Evolutionary conservation across 495 filamentous ascomycete species (phyloP).

Genomic region (Bathelium albidoporum): DNA sequence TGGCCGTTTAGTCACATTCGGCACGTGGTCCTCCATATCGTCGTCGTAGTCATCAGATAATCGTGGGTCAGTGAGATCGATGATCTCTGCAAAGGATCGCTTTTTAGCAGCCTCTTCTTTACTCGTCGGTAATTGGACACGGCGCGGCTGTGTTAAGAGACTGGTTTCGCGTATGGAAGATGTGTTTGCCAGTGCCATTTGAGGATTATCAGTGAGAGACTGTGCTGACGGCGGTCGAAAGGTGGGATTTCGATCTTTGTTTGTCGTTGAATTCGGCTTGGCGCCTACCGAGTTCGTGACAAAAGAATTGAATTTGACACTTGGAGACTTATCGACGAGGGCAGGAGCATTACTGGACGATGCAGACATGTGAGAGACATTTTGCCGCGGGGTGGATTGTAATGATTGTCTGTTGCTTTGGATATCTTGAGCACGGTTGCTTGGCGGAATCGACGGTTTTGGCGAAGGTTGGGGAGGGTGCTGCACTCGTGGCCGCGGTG

Average conservation of each 20-base stretch:
- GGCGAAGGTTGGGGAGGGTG: not conserved
- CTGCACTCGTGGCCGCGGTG: slow-evolving; percentile 1
- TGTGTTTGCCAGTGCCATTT: not conserved
- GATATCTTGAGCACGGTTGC: no score
- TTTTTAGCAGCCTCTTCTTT: slow-evolving; percentile 38
- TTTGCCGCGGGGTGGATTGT: not conserved
- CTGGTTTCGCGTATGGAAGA: not conserved
- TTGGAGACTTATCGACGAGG: no score
- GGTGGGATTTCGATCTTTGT: not conserved
- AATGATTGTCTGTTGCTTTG: not conserved
- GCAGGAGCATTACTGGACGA: no score
- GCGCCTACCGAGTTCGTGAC: no score
- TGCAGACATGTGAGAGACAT: no score
- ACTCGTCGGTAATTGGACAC: slow-evolving; percentile 17
- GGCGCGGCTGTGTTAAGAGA: not conserved
- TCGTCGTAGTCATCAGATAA: slow-evolving; percentile 38
- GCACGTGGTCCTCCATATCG: slow-evolving; percentile 26
- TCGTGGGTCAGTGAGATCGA: slow-evolving; percentile 36
- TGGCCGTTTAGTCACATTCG: slow-evolving; percentile 13
- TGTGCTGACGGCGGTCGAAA: not conserved
- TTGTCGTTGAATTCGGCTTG: not conserved
- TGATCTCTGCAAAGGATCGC: slow-evolving; percentile 38
- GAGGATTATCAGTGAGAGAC: not conserved
- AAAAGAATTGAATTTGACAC: no score
- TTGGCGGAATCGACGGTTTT: no score